phyloP scores from a whole-genome alignment of 2,329 filamentous ascomycete species.

The Trichoderma sp. region DNA sequence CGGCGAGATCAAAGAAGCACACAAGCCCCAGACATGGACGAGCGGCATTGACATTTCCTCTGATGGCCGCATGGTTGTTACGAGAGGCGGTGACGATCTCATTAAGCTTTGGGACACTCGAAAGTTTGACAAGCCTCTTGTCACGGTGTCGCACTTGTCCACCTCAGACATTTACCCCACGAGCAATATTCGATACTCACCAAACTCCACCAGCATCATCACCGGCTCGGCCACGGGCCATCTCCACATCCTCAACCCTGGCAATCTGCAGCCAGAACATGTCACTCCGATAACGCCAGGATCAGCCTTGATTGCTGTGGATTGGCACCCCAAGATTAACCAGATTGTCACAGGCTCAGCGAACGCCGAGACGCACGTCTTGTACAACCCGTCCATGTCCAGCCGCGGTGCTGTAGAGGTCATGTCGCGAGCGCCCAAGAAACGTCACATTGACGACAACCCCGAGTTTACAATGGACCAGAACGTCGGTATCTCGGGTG shows the following conservation, averaged over 20 bases:
- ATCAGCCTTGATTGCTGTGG: slow-evolving; percentile 75
- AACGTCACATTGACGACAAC: slow-evolving; percentile 92
- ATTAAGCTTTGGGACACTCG: slow-evolving; percentile 97
- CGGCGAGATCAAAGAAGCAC: slow-evolving; percentile 81
- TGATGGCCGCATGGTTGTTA: slow-evolving; percentile 87
- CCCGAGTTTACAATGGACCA: slow-evolving; percentile 82
- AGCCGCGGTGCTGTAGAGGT: slow-evolving; percentile 78
- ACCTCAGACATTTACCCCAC: slow-evolving; percentile 82
- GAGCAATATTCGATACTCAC: slow-evolving; percentile 86
- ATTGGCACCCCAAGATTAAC: slow-evolving; percentile 94
- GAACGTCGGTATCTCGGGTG: slow-evolving; percentile 75
- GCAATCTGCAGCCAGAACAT: slow-evolving; percentile 79
- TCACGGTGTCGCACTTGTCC: slow-evolving; percentile 73
- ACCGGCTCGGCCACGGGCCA: slow-evolving; percentile 84
- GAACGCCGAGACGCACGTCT: slow-evolving; percentile 82
- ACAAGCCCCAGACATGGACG: slow-evolving; percentile 82
- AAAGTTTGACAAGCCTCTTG: slow-evolving; percentile 89
- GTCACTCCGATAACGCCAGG: slow-evolving; percentile 87
- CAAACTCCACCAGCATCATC: slow-evolving; percentile 78
- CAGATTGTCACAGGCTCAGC: slow-evolving; percentile 94
- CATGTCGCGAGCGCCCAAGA: slow-evolving; percentile 91
- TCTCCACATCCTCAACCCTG: slow-evolving; percentile 89
- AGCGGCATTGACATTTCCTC: slow-evolving; percentile 86
- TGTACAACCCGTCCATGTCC: slow-evolving; percentile 87
- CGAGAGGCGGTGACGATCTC: slow-evolving; percentile 82